Evolutionary conservation across 2,329 filamentous ascomycete species (phyloP), one percentile per base, ranked within the genome.

Genomic region (Rutstroemia sp.): DNA sequence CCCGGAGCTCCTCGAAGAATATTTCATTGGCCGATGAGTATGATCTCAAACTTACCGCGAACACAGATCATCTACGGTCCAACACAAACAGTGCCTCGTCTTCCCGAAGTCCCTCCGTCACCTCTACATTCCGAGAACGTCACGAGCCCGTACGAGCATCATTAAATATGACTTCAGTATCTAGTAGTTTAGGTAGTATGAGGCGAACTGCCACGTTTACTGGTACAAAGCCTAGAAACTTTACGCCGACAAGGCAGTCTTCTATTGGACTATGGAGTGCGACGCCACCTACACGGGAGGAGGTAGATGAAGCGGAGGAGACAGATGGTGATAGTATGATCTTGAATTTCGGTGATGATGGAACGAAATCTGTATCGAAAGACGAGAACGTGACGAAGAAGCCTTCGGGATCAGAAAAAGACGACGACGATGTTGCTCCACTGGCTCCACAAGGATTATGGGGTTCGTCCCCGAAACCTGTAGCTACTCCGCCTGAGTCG

Each of bases 11-110:
- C 49, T 71, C 39, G 58, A 71, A 34, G 58, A 67, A 47, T 34
- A n/a, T 80, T 59, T 72, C 73, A 0, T 73, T 84, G 4, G 76
- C 82, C 49, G 76, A 86, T 17, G 75, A 83, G 54, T 92, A 90
- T 67, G 87, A 92, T 58, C 81, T 92, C 63, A 84, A 83, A 61
- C 71, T 92, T 14, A 79, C 87, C n/a, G 87, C 87, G 30, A 89
- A 82, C 54, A 86, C 83, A 0, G 88, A 92, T 34, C 88, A 94
- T 66, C 73, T 92, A 2, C 79, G 83, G 5, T 60, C 68, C 3
- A 65, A 68, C 0, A 67, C 71, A 0, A 67, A 72, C 1, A 69
- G 73, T 0, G 64, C 69, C 8, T 63, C 67, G 65, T 71, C 55
- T 65, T 74, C 58, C 66, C 69, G 61, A 64, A 69, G 50, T 60